Evolutionary conservation across 331 rosid species (phyloP).

Genomic region (Quercus tomentella): DNA sequence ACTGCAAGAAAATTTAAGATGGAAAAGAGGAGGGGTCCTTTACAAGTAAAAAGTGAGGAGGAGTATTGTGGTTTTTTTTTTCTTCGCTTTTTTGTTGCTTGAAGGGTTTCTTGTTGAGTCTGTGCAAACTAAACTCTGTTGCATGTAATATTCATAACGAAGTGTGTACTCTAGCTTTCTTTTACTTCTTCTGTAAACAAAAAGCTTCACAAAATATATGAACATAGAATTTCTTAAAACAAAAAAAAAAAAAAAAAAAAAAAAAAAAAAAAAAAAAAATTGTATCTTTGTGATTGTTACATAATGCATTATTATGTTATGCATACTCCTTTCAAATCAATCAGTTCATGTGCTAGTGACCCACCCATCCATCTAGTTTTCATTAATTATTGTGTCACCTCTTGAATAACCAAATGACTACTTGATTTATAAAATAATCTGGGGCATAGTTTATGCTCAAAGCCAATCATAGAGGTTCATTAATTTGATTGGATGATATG

Average conservation of each 20-base stretch:
- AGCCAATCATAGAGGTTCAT: not conserved
- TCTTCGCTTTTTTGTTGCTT: no score
- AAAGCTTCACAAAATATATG: no score
- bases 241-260: not conserved
- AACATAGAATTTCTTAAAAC: no score
- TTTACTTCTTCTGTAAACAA: no score
- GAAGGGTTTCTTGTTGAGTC: no score
- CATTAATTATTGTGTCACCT: constrained; percentile 7
- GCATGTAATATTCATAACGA: no score
- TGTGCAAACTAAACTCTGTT: no score
- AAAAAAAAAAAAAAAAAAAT: not conserved
- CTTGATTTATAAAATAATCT: not conserved
- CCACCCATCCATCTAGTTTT: constrained; percentile 10
- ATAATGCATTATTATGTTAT: constrained; percentile 8
- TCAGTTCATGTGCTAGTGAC: constrained; percentile 39
- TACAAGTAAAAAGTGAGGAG: no score
- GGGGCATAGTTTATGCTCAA: not conserved
- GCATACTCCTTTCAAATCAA: constrained; percentile 23
- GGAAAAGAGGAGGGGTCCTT: no score
- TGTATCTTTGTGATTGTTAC: not conserved
- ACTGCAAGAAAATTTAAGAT: no score
- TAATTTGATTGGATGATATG: not conserved
- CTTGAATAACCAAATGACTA: constrained; percentile 6
- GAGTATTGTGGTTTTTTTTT: no score
- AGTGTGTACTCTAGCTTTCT: no score